phyloP scores from a whole-genome alignment of 305 asterid species.

The Solanum aculeatissimum region DNA sequence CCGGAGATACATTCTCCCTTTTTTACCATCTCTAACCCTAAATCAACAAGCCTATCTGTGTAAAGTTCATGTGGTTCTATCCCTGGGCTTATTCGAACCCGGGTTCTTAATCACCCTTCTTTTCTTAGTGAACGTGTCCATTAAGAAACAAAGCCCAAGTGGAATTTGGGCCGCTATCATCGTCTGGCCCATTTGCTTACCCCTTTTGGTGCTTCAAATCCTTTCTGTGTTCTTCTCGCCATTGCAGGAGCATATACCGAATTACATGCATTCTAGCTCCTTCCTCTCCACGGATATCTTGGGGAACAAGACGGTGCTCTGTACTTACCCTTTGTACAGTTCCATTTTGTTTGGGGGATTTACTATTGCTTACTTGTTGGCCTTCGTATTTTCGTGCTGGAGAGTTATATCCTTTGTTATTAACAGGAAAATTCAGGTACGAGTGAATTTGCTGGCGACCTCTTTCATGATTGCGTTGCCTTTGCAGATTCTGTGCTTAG shows the following conservation, averaged over 20 bases:
- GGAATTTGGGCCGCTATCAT: conserved; percentile 23
- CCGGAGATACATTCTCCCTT: conserved; percentile 15
- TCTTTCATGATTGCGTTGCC: conserved; percentile 49
- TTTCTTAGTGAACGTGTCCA: conserved; percentile 44
- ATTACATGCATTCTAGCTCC: conserved; percentile 39
- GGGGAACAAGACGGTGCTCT: conserved; percentile 27
- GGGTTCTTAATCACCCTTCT: conserved; percentile 54
- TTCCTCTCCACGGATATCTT: conserved; percentile 9
- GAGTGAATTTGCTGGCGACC: conserved; percentile 34
- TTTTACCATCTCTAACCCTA: conserved; percentile 19
- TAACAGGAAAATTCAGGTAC: conserved; percentile 42
- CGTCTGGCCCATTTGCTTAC: conserved; percentile 21
- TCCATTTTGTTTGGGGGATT: conserved; percentile 40
- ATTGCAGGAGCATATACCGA: conserved; percentile 24
- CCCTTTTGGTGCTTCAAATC: conserved; percentile 26
- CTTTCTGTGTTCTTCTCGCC: conserved; percentile 35
- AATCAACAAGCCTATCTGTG: conserved; percentile 36
- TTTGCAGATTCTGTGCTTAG: conserved; percentile 39
- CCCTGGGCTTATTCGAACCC: conserved; percentile 61
- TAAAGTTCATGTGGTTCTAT: conserved; percentile 51
- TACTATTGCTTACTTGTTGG: conserved; percentile 25
- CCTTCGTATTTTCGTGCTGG: conserved; percentile 53
- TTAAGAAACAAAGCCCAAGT: conserved; percentile 21
- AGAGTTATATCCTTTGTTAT: conserved; percentile 48
- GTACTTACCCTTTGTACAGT: conserved; percentile 58